Percentiles rank a stretch among this genome's conserved stretches.
Evolutionary conservation across 192 early-diverging fungal species (phyloP).

Genomic region (Spizellomyces punctatus): DNA sequence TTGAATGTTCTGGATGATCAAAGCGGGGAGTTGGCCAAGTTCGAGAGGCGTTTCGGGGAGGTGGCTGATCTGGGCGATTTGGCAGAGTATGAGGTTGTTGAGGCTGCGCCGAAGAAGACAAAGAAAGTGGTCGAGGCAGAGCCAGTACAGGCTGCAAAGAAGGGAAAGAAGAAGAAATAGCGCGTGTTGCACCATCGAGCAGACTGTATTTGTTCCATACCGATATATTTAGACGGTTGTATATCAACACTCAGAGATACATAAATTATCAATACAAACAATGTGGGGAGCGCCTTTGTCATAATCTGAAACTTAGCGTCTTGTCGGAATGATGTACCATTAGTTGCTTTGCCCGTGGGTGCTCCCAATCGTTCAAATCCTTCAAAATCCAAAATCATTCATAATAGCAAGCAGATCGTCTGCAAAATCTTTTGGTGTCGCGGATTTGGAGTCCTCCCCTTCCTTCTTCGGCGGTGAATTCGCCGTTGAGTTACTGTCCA

Average conservation of each 20-base stretch:
- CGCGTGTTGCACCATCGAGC: too few species aligned
- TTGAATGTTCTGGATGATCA: conserved; percentile 68
- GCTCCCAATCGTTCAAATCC: not conserved
- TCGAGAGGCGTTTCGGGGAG: conserved; percentile 78
- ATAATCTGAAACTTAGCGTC: too few species aligned
- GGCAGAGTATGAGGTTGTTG: conserved; percentile 40
- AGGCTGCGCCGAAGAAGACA: conserved; percentile 7
- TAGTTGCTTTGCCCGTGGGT: too few species aligned
- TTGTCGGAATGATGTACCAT: too few species aligned
- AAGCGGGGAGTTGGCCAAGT: conserved; percentile 78
- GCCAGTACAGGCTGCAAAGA: conserved; percentile 8
- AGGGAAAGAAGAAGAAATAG: conserved; percentile 31
- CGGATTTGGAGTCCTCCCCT: not conserved
- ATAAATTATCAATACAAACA: too few species aligned
- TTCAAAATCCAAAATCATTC: conserved; percentile 31
- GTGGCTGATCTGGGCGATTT: conserved; percentile 56
- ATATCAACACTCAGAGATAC: too few species aligned
- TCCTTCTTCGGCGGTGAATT: not conserved
- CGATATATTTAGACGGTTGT: too few species aligned
- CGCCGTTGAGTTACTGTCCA: not conserved
- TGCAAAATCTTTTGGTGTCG: conserved; percentile 3
- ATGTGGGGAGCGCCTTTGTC: too few species aligned
- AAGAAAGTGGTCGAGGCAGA: conserved; percentile 9
- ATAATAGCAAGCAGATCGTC: conserved; percentile 27
- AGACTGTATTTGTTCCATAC: too few species aligned